These are phyloP conservation scores for Xylaria sp. DNA, from an alignment of 2,329 filamentous ascomycete genomes.

Conservation along the genomic window DNA sequence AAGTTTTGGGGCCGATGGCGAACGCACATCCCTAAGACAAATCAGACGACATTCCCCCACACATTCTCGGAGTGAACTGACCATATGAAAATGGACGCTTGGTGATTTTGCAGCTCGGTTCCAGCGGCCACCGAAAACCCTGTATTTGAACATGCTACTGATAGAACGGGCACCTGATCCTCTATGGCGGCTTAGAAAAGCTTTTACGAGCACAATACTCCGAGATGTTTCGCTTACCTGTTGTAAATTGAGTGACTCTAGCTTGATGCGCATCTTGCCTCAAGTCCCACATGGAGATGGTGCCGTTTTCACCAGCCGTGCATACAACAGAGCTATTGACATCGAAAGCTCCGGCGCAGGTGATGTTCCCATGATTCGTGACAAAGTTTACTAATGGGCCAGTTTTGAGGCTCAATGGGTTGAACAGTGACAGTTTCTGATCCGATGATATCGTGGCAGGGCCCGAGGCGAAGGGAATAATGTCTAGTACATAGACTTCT, in stretches of 20 bases:
- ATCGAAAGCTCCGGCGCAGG: slow-evolving; percentile 69
- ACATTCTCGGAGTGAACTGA: slow-evolving; percentile 48
- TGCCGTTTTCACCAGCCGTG: slow-evolving; percentile 78
- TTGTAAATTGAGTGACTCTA: slow-evolving; percentile 57
- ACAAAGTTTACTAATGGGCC: slow-evolving; percentile 49
- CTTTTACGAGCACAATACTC: slow-evolving; percentile 5
- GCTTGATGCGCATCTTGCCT: slow-evolving; percentile 57
- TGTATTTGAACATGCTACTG: slow-evolving; percentile 69
- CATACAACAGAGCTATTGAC: slow-evolving; percentile 65
- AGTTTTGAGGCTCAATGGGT: slow-evolving; percentile 65
- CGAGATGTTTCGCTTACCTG: slow-evolving; percentile 53
- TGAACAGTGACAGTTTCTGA: slow-evolving; percentile 74
- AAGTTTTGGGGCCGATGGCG: slow-evolving; percentile 58
- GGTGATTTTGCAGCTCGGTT: slow-evolving; percentile 75
- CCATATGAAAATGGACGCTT: slow-evolving; percentile 72
- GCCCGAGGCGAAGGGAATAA: slow-evolving; percentile 62
- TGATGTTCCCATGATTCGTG: slow-evolving; percentile 71
- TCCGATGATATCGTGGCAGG: slow-evolving; percentile 76
- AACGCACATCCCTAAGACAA: slow-evolving; percentile 66
- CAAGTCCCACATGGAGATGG: slow-evolving; percentile 74
- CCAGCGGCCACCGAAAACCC: slow-evolving; percentile 75
- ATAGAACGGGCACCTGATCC: slow-evolving; percentile 66
- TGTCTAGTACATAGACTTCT: slow-evolving; percentile 68
- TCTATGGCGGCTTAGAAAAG: slow-evolving; percentile 50
- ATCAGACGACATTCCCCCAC: slow-evolving; percentile 23